Conservation (phyloP, 225 moss, liverwort and hornwort genomes). For the Rhytidiadelphus loreus region DNA sequence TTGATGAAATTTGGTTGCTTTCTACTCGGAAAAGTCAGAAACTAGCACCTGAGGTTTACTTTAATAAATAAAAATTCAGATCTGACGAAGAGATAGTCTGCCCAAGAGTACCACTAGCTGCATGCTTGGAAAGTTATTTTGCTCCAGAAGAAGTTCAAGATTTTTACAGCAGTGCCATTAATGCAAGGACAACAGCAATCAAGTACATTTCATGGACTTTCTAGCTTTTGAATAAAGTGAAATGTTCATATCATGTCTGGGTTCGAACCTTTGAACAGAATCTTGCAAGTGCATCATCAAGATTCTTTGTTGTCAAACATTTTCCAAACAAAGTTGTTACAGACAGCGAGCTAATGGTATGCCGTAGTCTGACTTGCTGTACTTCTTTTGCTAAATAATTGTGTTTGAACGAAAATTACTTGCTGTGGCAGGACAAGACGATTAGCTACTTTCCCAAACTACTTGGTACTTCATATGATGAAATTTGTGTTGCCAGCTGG, state of each 20-base stretch:
- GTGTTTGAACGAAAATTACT: background rate
- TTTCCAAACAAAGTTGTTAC: background rate
- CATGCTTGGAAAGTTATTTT: constrained; percentile 75
- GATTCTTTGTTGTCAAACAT: background rate
- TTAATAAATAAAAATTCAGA: constrained; percentile 12
- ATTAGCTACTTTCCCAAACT: constrained; percentile 75
- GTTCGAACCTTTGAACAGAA: background rate
- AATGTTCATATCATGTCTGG: background rate
- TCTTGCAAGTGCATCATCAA: background rate
- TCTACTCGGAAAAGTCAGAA: background rate
- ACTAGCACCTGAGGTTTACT: background rate
- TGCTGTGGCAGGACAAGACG: constrained; percentile 65
- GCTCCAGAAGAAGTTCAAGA: constrained; percentile 80
- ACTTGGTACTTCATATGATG: constrained; percentile 81
- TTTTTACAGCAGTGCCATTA: constrained; percentile 85
- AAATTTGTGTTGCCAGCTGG: constrained; percentile 77
- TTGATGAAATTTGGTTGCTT: background rate
- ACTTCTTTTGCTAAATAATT: background rate
- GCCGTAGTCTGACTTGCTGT: background rate
- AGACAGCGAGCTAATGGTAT: too few relatives aligned
- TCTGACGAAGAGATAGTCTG: constrained; percentile 74
- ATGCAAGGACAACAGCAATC: constrained; percentile 79
- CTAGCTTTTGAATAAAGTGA: background rate
- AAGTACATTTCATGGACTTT: constrained; percentile 32
- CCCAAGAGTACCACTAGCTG: constrained; percentile 81